Percentiles rank a stretch among this genome's conserved stretches.
These are phyloP conservation scores for Aureobasidium pullulans DNA, from an alignment of 2,329 filamentous ascomycete genomes.

Conservation along the genomic window DNA sequence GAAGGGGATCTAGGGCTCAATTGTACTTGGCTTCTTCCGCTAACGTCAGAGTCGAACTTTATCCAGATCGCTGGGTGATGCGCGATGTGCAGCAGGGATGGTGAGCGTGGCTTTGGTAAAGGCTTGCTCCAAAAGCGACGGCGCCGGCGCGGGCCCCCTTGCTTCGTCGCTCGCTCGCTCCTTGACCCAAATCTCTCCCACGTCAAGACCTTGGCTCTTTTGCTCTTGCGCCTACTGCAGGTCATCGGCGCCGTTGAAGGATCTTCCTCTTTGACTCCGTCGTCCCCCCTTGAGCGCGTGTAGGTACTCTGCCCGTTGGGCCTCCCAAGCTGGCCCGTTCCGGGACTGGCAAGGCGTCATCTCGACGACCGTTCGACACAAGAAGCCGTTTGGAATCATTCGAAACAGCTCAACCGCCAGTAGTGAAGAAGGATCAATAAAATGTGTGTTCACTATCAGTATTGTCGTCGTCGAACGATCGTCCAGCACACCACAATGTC, in stretches of 20 bases:
- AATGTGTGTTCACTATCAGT: conserved; percentile 8
- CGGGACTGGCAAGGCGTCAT: conserved; percentile 12
- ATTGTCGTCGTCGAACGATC: background rate
- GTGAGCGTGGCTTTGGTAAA: conserved; percentile 7
- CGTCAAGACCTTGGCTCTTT: background rate
- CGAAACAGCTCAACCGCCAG: conserved; percentile 13
- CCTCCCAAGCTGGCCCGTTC: background rate
- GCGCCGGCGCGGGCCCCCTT: conserved; percentile 12
- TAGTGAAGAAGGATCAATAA: conserved; percentile 8
- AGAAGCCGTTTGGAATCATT: conserved; percentile 8
- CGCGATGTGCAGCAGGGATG: conserved; percentile 16
- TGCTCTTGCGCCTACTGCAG: conserved; percentile 12
- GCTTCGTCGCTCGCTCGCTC: background rate
- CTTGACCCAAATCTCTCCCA: background rate
- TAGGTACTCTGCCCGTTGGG: background rate
- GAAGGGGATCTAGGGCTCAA: conserved; percentile 8
- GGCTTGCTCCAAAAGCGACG: conserved; percentile 6
- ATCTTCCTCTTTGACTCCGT: background rate
- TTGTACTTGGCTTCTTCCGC: conserved; percentile 11
- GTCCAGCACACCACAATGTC: background rate
- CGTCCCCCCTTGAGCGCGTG: conserved; percentile 1
- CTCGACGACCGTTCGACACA: background rate
- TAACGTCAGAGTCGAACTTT: conserved; percentile 18
- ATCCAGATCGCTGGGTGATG: conserved; percentile 33
- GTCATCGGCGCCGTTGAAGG: conserved; percentile 13